phyloP scores from a whole-genome alignment of 2,329 filamentous ascomycete species.

The Teratosphaeria viscida region DNA sequence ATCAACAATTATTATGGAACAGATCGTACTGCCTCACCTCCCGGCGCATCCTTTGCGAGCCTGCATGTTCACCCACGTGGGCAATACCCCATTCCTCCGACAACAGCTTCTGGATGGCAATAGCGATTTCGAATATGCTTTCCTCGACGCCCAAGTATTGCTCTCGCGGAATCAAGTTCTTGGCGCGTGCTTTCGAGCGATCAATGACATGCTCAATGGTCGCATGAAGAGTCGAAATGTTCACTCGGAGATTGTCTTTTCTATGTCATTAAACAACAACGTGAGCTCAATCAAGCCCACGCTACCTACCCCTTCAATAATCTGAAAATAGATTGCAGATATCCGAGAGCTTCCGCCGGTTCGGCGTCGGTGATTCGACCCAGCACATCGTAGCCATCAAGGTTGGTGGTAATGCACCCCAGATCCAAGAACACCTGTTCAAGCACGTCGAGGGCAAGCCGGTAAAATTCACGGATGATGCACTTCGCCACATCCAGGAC shows the following conservation, averaged over 20 bases:
- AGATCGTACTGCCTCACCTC: constrained; percentile 64
- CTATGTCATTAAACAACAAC: constrained; percentile 72
- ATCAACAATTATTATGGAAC: constrained; percentile 42
- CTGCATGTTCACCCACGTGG: constrained; percentile 63
- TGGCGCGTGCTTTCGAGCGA: constrained; percentile 66
- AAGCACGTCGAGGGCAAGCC: constrained; percentile 52
- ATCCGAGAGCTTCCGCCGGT: constrained; percentile 78
- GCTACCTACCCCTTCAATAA: neutral
- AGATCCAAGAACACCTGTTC: constrained; percentile 49
- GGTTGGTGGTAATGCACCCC: constrained; percentile 41
- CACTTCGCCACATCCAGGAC: constrained; percentile 52
- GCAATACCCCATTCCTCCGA: constrained; percentile 68
- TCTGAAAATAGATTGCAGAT: constrained; percentile 51
- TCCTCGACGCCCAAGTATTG: constrained; percentile 74
- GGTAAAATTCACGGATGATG: constrained; percentile 51
- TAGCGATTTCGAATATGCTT: constrained; percentile 78
- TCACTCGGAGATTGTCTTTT: constrained; percentile 79
- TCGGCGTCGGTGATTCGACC: constrained; percentile 65
- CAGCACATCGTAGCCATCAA: constrained; percentile 72
- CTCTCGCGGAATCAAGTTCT: constrained; percentile 63
- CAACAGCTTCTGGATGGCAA: constrained; percentile 80
- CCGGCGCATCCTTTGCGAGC: constrained; percentile 59
- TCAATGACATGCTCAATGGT: constrained; percentile 52
- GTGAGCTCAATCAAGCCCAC: constrained; percentile 34
- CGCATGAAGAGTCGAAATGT: constrained; percentile 71